phyloP scores from a whole-genome alignment of 306 rosid genomes.

The Trifolium repens region DNA sequence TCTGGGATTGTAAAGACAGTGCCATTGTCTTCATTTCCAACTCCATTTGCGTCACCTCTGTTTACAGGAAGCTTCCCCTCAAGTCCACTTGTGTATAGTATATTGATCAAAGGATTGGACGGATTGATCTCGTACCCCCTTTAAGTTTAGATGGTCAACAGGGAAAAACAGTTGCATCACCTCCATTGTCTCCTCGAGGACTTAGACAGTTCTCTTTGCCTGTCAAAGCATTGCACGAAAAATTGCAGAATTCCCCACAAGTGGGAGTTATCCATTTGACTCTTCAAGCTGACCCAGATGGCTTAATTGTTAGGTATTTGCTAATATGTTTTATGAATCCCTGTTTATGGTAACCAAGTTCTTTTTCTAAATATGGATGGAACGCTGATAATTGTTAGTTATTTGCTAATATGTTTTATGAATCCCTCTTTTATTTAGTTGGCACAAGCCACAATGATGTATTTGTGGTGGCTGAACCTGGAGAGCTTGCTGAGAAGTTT shows the following conservation, averaged over 20 bases:
- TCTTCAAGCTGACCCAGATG: slow-evolving; percentile 86
- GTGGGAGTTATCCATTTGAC: slow-evolving; percentile 93
- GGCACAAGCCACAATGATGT: slow-evolving; percentile 99
- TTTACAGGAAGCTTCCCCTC: slow-evolving; percentile 94
- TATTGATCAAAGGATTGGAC: slow-evolving; percentile 82
- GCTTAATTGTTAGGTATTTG: slow-evolving; percentile 78
- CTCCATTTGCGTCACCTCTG: slow-evolving; percentile 93
- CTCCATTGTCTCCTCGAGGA: slow-evolving; percentile 81
- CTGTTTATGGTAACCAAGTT: slow-evolving; percentile 19
- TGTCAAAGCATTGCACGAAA: slow-evolving; percentile 69
- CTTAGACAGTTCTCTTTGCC: slow-evolving; percentile 82
- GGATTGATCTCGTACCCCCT: slow-evolving; percentile 93
- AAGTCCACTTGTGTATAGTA: slow-evolving; percentile 82
- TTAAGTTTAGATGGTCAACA: slow-evolving; percentile 88
- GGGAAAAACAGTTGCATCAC: slow-evolving; percentile 67
- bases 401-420: too few relatives aligned
- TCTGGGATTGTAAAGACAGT: slow-evolving; percentile 65
- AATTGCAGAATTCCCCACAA: slow-evolving; percentile 89
- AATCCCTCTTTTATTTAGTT: slow-evolving; percentile 67
- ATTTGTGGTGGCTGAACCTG: slow-evolving; percentile 98
- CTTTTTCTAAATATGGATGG: slow-evolving; percentile 17
- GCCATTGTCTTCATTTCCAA: slow-evolving; percentile 67
- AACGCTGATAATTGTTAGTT: too few relatives aligned
- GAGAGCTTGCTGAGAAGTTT: slow-evolving; percentile 93
- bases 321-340: slow-evolving; percentile 39